Base-by-base conservation (phyloP, 192 early-diverging fungal genomes). In the Rhizophagus sp. region DNA sequence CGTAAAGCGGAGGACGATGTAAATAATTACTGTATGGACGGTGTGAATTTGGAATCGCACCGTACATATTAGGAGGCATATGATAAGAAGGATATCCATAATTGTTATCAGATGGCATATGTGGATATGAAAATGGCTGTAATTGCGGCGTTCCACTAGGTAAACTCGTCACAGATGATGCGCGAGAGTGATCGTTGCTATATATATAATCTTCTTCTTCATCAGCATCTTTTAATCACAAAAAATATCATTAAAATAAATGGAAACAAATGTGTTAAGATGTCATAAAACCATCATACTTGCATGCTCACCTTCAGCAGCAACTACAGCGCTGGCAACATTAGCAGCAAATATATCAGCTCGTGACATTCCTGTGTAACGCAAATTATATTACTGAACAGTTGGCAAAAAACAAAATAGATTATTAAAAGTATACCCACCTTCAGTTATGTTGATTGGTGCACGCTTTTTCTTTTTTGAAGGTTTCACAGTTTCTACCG, bases 291-390 rank as follows among this genome's bases (percentile, higher is more conserved):
- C 17, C 1, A 33, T 33, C 2, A 74, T 30, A 27, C 25, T 19
- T 47, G 44, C 36, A 8, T 44, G 41, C 44, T 22, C 41, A 76
- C 75, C 75, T 64, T 76, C 75, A 25, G 75, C 61, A 65, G 75
- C 75, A 76, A 66, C 75, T 13, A 76, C 62, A 8, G 75, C 75
- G 19, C 75, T 76, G 47, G 75, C 61, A 15, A 76, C 75, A 65
- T 41, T 76, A 22, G 75, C 75, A 44, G 75, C 75, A 66, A 76
- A 76, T 39, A 76, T 76, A 17, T 76, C 75, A 62, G 75, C 75
- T 33, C 62, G 61, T 30, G 75, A 64, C 75, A 76, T 76, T 39
- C 75, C 75, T 74, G 24, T 52, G 11, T 27, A 47, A 72, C 49
- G 73, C 9, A 27, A 33, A 67, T 67, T 30, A 33, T 67, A 67